Evolutionary conservation across 2,329 filamentous ascomycete genomes (phyloP).

Genomic region (Colletotrichum sp.): DNA sequence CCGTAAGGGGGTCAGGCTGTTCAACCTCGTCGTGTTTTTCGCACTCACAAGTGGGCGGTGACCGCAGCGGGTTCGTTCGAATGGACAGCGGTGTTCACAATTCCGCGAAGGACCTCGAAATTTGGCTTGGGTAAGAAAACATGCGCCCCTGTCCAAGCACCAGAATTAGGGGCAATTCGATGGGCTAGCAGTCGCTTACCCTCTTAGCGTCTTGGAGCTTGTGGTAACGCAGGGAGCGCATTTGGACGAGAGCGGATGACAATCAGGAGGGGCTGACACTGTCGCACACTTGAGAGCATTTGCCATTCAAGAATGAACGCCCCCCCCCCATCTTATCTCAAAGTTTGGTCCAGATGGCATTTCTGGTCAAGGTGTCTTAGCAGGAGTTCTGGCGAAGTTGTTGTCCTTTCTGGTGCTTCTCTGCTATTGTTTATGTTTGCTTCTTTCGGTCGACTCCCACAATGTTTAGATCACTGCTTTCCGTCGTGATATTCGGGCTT

Average conservation of each 20-base stretch:
- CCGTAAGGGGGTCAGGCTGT: background rate
- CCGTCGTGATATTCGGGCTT: background rate
- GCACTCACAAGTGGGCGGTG: background rate
- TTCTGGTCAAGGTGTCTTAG: background rate
- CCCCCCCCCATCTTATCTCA: background rate
- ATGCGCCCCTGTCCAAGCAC: background rate
- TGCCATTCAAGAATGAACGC: background rate
- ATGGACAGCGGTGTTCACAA: background rate
- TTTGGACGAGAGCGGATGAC: background rate
- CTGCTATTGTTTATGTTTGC: rapidly evolving
- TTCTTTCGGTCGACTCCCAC: background rate
- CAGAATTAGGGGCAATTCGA: background rate
- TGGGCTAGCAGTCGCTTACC: background rate
- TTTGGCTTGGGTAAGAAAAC: background rate
- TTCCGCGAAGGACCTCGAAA: rapidly evolving
- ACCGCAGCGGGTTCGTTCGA: rapidly evolving
- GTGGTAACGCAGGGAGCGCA: background rate
- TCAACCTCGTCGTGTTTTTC: background rate
- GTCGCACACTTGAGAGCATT: background rate
- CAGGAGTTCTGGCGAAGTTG: background rate
- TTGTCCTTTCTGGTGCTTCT: background rate
- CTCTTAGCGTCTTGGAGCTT: background rate
- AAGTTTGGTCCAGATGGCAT: rapidly evolving
- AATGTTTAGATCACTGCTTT: background rate
- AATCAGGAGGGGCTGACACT: background rate